phyloP scores from a whole-genome alignment of 2,329 filamentous ascomycete species.

The Aspergillus thermomutatus region DNA sequence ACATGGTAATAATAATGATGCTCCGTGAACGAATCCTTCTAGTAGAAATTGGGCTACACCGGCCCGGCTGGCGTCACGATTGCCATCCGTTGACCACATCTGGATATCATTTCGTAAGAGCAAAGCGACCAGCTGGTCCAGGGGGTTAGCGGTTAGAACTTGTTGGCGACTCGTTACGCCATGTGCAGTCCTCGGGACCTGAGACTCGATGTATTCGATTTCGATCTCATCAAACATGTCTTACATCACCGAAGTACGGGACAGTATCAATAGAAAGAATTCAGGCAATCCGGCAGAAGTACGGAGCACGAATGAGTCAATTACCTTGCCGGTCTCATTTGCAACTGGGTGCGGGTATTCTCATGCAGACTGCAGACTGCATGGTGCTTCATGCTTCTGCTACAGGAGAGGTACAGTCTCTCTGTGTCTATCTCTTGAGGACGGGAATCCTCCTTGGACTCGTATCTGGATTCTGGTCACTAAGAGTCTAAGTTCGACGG shows the following conservation, averaged over 20 bases:
- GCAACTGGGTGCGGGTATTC: constrained; percentile 2
- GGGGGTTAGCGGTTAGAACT: no score
- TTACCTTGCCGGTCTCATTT: constrained; percentile 5
- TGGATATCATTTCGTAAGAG: constrained; percentile 4
- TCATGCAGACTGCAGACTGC: not conserved
- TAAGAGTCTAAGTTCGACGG: not conserved
- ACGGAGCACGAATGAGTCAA: constrained; percentile 5
- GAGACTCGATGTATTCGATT: not conserved
- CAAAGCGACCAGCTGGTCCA: not conserved
- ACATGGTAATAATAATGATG: not conserved
- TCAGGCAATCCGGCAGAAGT: constrained; percentile 15
- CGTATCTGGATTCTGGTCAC: not conserved
- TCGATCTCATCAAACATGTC: not conserved
- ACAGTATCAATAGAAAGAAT: constrained; percentile 6
- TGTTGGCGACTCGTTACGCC: not conserved
- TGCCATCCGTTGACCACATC: not conserved
- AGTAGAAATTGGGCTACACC: not conserved
- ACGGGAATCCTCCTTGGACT: not conserved
- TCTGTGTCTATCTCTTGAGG: not conserved
- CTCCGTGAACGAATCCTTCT: constrained; percentile 2
- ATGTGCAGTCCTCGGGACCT: not conserved
- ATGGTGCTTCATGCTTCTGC: not conserved
- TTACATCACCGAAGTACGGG: constrained; percentile 7
- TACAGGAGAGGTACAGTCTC: not conserved
- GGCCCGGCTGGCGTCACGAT: not conserved